Conservation (phyloP, 148 eudicot species). For the Camellia granthamiana region DNA sequence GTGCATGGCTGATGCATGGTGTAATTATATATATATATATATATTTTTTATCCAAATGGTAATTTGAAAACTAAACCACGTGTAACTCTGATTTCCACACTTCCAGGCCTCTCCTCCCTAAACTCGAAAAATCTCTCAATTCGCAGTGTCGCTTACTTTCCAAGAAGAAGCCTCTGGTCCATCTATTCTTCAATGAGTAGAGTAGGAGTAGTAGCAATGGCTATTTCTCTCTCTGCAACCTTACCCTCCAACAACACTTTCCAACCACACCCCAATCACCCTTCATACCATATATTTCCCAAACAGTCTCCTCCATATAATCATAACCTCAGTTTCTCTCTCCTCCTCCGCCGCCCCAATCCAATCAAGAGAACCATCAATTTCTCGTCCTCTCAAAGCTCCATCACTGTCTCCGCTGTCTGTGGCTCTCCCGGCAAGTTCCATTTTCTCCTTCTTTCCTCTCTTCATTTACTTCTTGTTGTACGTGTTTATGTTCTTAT, state of each 20-base stretch:
- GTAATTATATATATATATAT: too few relatives aligned
- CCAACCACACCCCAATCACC: neutral
- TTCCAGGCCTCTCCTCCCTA: neutral
- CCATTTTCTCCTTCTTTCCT: neutral
- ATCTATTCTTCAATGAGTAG: neutral
- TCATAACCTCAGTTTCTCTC: conserved; percentile 2
- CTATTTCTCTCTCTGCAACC: conserved; percentile 10
- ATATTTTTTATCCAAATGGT: too few relatives aligned
- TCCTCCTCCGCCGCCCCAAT: conserved; percentile 11
- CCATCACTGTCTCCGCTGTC: conserved; percentile 1
- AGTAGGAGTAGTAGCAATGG: neutral
- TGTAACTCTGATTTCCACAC: conserved; percentile 9
- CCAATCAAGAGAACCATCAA: neutral
- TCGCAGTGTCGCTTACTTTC: neutral
- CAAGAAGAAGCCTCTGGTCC: neutral
- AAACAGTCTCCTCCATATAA: neutral
- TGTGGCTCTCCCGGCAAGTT: conserved; percentile 15
- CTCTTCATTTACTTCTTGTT: too few relatives aligned
- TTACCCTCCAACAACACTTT: conserved; percentile 1
- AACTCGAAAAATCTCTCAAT: too few relatives aligned
- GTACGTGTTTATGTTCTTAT: neutral
- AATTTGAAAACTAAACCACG: neutral
- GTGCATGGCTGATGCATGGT: too few relatives aligned
- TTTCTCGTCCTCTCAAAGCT: conserved; percentile 7
- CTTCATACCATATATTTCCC: neutral